Conservation (phyloP, 176 grass and related monocot genomes). For the Pontederia paniculata region DNA sequence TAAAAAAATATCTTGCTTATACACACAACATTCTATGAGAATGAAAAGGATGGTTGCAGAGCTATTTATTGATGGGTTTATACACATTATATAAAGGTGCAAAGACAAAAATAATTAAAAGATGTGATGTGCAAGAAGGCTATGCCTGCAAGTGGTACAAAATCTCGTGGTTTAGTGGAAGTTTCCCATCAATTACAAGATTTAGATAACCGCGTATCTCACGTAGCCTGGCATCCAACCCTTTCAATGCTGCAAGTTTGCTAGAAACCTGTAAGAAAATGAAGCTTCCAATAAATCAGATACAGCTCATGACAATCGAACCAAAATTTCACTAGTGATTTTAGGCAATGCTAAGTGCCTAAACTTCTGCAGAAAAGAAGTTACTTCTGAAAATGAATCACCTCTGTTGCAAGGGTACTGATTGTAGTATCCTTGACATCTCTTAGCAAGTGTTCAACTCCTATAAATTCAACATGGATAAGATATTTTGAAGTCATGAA, state of each 20-base stretch:
- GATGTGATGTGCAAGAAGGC: background rate
- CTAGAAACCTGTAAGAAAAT: conserved; percentile 53
- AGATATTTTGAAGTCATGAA: background rate
- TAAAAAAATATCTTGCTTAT: no score
- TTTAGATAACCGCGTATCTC: conserved; percentile 85
- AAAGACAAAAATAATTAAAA: background rate
- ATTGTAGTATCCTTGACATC: conserved; percentile 97
- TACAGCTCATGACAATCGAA: background rate
- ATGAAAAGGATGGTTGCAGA: no score
- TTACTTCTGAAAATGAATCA: conserved; percentile 22
- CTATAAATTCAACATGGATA: conserved; percentile 26
- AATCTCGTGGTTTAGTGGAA: conserved; percentile 93
- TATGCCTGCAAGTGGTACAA: conserved; percentile 92
- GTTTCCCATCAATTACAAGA: conserved; percentile 82
- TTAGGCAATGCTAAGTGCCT: background rate
- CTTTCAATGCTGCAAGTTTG: conserved; percentile 87
- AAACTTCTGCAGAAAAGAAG: background rate
- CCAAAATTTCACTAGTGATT: background rate
- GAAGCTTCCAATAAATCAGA: background rate
- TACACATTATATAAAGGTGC: background rate
- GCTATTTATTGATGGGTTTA: no score
- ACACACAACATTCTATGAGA: no score
- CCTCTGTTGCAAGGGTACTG: conserved; percentile 88
- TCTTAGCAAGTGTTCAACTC: conserved; percentile 89
- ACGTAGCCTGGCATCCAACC: conserved; percentile 66